Percentiles rank a stretch among this genome's conserved stretches.
Conservation (phyloP, 768 basidiomycete genomes). For the Podaxis sp. region DNA sequence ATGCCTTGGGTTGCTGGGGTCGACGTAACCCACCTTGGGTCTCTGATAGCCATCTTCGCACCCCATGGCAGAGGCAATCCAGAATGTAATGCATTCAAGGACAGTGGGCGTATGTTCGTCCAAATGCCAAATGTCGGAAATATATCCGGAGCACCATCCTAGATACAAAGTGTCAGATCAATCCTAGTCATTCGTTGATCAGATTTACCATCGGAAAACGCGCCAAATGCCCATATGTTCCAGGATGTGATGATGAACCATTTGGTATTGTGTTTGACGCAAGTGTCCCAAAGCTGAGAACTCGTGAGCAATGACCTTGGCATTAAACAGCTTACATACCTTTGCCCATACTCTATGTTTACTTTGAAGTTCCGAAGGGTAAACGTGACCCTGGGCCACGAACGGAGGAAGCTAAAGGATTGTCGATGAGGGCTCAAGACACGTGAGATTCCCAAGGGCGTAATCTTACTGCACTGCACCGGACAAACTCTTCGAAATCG, state of each 20-base stretch:
- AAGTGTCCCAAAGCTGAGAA: conserved; percentile 55
- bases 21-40: conserved; percentile 39
- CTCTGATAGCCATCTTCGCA: conserved; percentile 30
- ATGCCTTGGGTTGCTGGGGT: background rate
- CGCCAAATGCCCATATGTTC: conserved; percentile 61
- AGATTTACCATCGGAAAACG: conserved; percentile 51
- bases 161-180: conserved; percentile 3
- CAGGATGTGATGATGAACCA: conserved; percentile 65
- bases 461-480: conserved; percentile 39
- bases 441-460: background rate
- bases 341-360: conserved; percentile 63
- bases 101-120: conserved; percentile 45
- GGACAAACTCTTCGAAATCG: conserved; percentile 53
- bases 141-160: conserved; percentile 58
- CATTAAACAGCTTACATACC: conserved; percentile 27
- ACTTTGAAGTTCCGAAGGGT: conserved; percentile 34
- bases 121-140: conserved; percentile 44
- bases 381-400: conserved; percentile 31
- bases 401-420: conserved; percentile 41
- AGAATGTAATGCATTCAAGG: conserved; percentile 51
- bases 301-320: background rate
- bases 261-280: conserved; percentile 44
- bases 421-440: conserved; percentile 16
- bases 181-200: background rate
- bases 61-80: conserved; percentile 55